A percentile compares a stretch with the other conserved stretches of the same genome.
These are phyloP conservation scores for Tilletia setariae DNA, from an alignment of 1,284 basidiomycete species.

Conservation along the genomic window DNA sequence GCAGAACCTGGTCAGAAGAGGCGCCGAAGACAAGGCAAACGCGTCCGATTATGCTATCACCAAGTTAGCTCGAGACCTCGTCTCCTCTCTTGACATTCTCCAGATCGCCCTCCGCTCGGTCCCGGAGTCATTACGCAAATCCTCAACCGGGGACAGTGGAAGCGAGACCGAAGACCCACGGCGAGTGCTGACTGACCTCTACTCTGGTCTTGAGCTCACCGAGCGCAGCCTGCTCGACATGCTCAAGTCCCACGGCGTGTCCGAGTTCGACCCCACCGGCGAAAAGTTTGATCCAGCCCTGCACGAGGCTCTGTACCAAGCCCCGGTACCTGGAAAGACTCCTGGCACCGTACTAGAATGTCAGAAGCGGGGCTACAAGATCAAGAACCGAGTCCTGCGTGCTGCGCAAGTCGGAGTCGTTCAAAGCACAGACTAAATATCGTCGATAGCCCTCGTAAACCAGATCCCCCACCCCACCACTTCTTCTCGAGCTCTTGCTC, in stretches of 20 bases:
- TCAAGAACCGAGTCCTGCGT: conserved; percentile 67
- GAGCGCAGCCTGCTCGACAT: conserved; percentile 84
- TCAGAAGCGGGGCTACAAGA: conserved; percentile 73
- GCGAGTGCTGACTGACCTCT: conserved; percentile 51
- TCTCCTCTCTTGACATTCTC: conserved; percentile 88
- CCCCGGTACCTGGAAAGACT: conserved; percentile 78
- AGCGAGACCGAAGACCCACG: conserved; percentile 33
- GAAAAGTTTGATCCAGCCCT: conserved; percentile 89
- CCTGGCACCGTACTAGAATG: conserved; percentile 87
- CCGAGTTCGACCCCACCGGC: conserved; percentile 84
- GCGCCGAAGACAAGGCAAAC: conserved; percentile 83
- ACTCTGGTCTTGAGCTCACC: conserved; percentile 86
- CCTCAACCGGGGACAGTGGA: neutral
- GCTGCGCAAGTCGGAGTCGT: conserved; percentile 97
- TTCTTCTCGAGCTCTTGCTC: conserved; percentile 27
- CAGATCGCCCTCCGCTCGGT: conserved; percentile 78
- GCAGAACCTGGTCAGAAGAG: conserved; percentile 86
- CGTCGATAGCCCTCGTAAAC: neutral
- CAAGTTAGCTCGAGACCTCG: conserved; percentile 81
- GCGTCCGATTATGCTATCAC: conserved; percentile 89
- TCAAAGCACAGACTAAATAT: conserved; percentile 38
- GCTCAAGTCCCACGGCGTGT: conserved; percentile 84
- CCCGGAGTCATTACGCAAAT: conserved; percentile 57
- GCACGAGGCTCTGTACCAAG: conserved; percentile 94
- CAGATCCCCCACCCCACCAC: neutral